Base-by-base conservation (phyloP, 768 basidiomycete genomes). In the Tricholomella constricta region DNA sequence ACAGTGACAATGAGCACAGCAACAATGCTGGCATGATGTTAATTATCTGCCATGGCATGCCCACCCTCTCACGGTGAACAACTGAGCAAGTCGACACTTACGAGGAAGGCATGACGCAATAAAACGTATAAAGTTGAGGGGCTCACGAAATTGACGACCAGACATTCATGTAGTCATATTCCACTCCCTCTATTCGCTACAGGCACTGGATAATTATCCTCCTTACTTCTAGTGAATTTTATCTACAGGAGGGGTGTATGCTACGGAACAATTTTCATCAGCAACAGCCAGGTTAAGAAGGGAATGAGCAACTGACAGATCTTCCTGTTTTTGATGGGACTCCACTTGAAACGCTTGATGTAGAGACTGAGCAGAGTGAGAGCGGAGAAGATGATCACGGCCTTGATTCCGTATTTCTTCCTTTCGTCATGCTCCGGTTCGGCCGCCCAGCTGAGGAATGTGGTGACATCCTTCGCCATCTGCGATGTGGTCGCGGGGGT, bases 381-480 rank as follows among this genome's bases (percentile, higher is more conserved):
- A 11, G 86, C 73, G 37, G 94, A 91, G 75, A 98, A 89, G 68
- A 98, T 78, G 68, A 98, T 94, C 62, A 95, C 85, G 19, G 94
- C 95, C 76, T 98, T 95, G 71, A 98, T 77, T 60, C 97, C 96
- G 67, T 88, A 87, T 82, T 93, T 94, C 81, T 99, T 98, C 69
- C 97, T 82, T 69, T 95, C 89, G 66, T 99, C 97, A 64, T 95
- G 91, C 70, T 99, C 97, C 26, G 97, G 97, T 71, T 99, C 97
- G 52, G 97, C 84, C 15, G 96, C 92, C 95, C 95, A 98, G 75
- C 85, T 85, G 45, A 98, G 75, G 88, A 98, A 98, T 2, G 90
- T 92, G 41, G 84, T 83, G 48, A 99, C 94, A 66, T 99, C 97
- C 81, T 98, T 99, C 62, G 97, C 96, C 96, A 99, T 95, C 71